Percentiles rank a stretch among this genome's conserved stretches.
Evolutionary conservation across 805 yeast species (phyloP).

Genomic region (Cyberlindnera xishuangbannaensis): DNA sequence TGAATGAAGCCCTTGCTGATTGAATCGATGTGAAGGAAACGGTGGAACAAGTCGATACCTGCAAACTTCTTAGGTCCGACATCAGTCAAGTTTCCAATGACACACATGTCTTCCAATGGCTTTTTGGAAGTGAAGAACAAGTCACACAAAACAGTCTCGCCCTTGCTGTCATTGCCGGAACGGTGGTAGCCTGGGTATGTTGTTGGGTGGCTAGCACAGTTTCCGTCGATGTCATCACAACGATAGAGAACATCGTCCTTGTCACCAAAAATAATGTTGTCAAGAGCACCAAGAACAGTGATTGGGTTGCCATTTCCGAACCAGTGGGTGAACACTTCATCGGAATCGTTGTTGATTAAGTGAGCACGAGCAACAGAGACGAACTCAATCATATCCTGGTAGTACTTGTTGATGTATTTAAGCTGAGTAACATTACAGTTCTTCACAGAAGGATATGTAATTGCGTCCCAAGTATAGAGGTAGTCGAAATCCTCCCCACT

Average conservation of each 20-base stretch:
- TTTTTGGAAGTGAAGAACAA: conserved; percentile 5
- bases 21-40: conserved; percentile 5
- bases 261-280: conserved; percentile 3
- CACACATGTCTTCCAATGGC: conserved; percentile 7
- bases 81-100: conserved; percentile 4
- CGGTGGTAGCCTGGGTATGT: conserved; percentile 4
- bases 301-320: conserved; percentile 7
- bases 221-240: conserved; percentile 9
- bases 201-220: conserved; percentile 1
- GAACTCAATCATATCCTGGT: conserved; percentile 7
- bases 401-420: conserved; percentile 8
- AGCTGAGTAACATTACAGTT: conserved; percentile 6
- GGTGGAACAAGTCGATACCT: conserved; percentile 7
- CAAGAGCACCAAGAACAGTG: conserved; percentile 5
- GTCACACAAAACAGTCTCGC: conserved; percentile 8
- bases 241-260: conserved; percentile 5
- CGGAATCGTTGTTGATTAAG: conserved; percentile 1
- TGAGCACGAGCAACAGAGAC: conserved; percentile 5
- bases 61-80: conserved; percentile 9
- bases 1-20: conserved; percentile 3
- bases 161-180: neutral
- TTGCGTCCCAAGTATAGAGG: conserved; percentile 1
- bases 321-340: conserved; percentile 4
- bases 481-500: conserved; percentile 2
- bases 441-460: conserved; percentile 2